Evolutionary conservation across 2,329 filamentous ascomycete species (phyloP).

Genomic region (Thermoascus crustaceus): DNA sequence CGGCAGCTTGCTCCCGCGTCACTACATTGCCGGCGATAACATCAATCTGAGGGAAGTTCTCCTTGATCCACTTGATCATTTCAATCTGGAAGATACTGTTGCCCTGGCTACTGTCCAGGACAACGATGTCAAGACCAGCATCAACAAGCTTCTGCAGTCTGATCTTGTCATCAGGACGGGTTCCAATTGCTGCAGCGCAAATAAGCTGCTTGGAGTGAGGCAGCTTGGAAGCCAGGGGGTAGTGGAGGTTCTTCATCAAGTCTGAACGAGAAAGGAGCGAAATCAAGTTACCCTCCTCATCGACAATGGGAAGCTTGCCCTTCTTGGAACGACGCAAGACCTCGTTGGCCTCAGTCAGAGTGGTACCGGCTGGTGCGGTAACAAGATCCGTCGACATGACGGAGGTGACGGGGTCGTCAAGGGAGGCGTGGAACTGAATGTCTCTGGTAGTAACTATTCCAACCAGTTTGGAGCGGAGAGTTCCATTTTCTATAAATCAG

Average conservation of each 20-base stretch:
- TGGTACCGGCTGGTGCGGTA: constrained; percentile 76
- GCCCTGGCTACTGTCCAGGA: constrained; percentile 93
- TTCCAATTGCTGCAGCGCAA: constrained; percentile 90
- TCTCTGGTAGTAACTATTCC: constrained; percentile 98
- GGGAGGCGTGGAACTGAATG: constrained; percentile 86
- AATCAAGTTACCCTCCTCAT: constrained; percentile 72
- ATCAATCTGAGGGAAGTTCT: constrained; percentile 74
- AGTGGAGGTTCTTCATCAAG: constrained; percentile 97
- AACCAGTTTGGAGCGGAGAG: constrained; percentile 87
- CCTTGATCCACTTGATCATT: constrained; percentile 95
- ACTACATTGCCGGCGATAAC: constrained; percentile 99
- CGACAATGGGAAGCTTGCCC: constrained; percentile 91
- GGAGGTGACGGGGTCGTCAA: constrained; percentile 63
- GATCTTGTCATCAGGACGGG: constrained; percentile 82
- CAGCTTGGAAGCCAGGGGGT: constrained; percentile 91
- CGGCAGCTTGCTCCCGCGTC: constrained; percentile 89
- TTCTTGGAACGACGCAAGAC: constrained; percentile 95
- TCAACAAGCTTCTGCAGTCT: constrained; percentile 83
- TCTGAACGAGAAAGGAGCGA: constrained; percentile 92
- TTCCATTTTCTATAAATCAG: constrained; percentile 65
- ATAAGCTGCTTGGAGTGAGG: constrained; percentile 96
- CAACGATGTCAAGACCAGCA: constrained; percentile 87
- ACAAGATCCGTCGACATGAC: constrained; percentile 96
- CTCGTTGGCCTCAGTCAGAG: constrained; percentile 78
- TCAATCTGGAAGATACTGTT: constrained; percentile 98